Evolutionary conservation across 169 alveolate genomes (phyloP).

Genomic region (Cryptosporidium canis): DNA sequence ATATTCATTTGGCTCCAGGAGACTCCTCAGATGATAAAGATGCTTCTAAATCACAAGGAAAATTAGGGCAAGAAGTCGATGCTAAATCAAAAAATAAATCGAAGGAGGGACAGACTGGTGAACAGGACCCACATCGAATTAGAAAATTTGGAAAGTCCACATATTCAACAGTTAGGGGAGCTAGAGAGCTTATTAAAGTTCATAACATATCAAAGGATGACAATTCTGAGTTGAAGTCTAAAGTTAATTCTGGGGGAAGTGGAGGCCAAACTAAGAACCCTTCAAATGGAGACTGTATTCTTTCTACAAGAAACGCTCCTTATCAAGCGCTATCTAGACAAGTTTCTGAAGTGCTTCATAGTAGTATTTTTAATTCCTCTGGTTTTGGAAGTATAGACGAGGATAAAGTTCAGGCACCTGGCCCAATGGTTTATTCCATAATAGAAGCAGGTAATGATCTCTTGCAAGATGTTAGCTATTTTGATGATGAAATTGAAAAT

Average conservation of each 20-base stretch:
- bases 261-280: neutral
- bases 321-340: neutral
- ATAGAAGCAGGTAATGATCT: constrained; percentile 66
- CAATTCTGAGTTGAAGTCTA: neutral
- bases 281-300: neutral
- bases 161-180: constrained; percentile 61
- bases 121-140: neutral
- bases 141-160: constrained; percentile 66
- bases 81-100: neutral
- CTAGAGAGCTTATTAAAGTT: constrained; percentile 57
- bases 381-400: neutral
- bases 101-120: constrained; percentile 14
- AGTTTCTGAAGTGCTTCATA: constrained; percentile 48
- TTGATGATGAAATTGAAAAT: constrained; percentile 67
- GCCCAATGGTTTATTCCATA: constrained; percentile 50
- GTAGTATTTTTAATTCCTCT: neutral
- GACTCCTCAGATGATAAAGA: constrained; percentile 7
- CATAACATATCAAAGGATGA: constrained; percentile 40
- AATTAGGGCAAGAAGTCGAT: neutral
- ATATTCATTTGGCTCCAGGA: neutral
- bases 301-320: neutral
- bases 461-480: constrained; percentile 38
- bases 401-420: constrained; percentile 9
- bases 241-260: constrained; percentile 6
- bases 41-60: neutral